Evolutionary conservation across 176 grass and related monocot genomes (phyloP), one percentile per base, ranked within the genome.

Genomic region (Musa beccarii): DNA sequence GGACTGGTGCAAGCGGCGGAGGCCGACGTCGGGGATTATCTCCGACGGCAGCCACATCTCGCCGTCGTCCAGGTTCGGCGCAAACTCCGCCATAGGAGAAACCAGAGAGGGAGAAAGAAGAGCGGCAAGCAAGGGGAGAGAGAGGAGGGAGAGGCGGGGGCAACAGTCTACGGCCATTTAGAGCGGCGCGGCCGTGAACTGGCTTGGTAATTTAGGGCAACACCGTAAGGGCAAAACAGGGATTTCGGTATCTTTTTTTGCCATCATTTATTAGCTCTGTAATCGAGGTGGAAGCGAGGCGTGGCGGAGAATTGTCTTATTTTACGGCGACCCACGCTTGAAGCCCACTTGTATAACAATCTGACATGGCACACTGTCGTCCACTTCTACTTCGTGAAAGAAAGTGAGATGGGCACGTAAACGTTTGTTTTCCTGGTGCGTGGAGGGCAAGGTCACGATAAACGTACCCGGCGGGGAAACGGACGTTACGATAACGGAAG

Each of bases 11-110:
- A 14, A 52, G 59, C 59, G 59, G 1, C 49, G 61, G 68, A 65
- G 59, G 79, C 90, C 90, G 72, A 92, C 76, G 79, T 92, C 90
- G 0, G 68, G 68, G 50, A 89, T 77, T 52, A 89, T 84, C 79
- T 86, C 90, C 20, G 69, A 77, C 52, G 86, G 84, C 29, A 89
- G 79, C 84, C 90, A 92, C 55, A 87, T 69, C 63, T 89, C 81
- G 14, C 83, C 73, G 64, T 89, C 81, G 43, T 86, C 86, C 20
- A 84, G 80, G 43, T 92, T 85, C 12, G 21, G 26, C 56, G 64
- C 54, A 11, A 72, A 80, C 55, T 72, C 78, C 9, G 78, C 55
- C 78, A 80, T 80, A 5, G 71, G 17, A 61, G 13, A n/a, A 28
- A 1, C 26, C 51, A 17, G 0, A 16, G 3, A 3, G 1, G 1